Evolutionary conservation across 345 rosid species (phyloP).

Genomic region (Lepidium didymum): DNA sequence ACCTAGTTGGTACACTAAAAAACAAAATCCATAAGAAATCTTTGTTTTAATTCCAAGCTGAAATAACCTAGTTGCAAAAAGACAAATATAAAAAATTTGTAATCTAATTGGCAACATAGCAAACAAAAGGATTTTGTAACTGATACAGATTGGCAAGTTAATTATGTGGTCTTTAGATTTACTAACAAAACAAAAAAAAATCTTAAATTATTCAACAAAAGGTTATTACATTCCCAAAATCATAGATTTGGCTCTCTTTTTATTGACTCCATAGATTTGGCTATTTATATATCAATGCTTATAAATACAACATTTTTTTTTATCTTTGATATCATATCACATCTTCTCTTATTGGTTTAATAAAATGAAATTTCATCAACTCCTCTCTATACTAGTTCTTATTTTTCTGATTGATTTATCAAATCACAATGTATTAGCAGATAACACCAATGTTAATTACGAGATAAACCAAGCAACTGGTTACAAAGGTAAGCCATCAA

Average conservation of each 20-base stretch:
- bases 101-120: too few relatives aligned
- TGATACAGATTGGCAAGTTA: too few relatives aligned
- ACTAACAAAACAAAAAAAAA: too few relatives aligned
- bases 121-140: too few relatives aligned
- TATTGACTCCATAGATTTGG: too few relatives aligned
- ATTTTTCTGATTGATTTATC: constrained; percentile 13
- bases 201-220: too few relatives aligned
- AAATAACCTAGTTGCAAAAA: too few relatives aligned
- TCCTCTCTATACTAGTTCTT: not conserved
- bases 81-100: too few relatives aligned
- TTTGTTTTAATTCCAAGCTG: too few relatives aligned
- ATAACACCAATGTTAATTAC: not conserved
- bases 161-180: too few relatives aligned
- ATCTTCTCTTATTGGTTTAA: not conserved
- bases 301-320: not conserved
- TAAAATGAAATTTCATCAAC: not conserved
- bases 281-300: not conserved
- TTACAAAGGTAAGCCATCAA: not conserved
- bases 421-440: constrained; percentile 8
- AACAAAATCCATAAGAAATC: too few relatives aligned
- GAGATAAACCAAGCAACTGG: not conserved
- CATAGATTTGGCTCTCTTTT: not conserved
- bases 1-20: too few relatives aligned
- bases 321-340: not conserved
- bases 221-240: not conserved